Base-by-base conservation (phyloP, 192 early-diverging fungal species). In the Coemansia sp. region DNA sequence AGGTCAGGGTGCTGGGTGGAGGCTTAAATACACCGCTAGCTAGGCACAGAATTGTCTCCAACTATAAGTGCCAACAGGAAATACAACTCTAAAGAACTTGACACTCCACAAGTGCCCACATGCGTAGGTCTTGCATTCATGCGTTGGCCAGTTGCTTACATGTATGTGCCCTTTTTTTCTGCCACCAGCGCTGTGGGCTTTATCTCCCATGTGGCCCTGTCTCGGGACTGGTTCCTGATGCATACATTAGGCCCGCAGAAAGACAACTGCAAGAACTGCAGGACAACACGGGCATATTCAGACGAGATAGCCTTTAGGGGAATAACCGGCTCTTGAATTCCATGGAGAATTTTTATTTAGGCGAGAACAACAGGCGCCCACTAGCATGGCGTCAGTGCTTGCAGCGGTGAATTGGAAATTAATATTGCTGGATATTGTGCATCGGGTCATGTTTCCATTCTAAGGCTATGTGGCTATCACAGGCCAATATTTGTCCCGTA, bases 41-140 rank as follows among this genome's bases (percentile, higher is more conserved):
- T 26, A 55, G 51, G 51, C 26, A 55, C 51, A 26, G 14, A 33
- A 55, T 16, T 31, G 5, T 8, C 26, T 33, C 26, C 16, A 16
- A 5, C 43, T 46, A 20, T 9, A 9, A 18, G 20, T 46, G 20
- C 18, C 18, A 5, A 31, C 26, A 24, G 6, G 26, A 23, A 23
- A 5, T 28, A 28, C 28, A 6, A 28, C 33, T 31, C 26, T 26
- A 55, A 16, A 55, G 51, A 7, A n/a, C 5, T 55, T 9, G 33
- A 16, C 16, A 13, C 26, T 55, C 51, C 51, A 28, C 51, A 33
- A 14, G 10, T 31, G 28, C 51, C 51, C 51, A 33, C 51, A 55
- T 55, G 51, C 51, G 14, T 28, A 55, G 23, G 51, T 55, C 28
- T 55, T 55, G 51, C 16, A 55, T 55, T 14, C 51, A 55, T 33